These are phyloP conservation scores for Penicillium nucicola DNA, from an alignment of 495 filamentous ascomycete genomes.

Conservation along the genomic window DNA sequence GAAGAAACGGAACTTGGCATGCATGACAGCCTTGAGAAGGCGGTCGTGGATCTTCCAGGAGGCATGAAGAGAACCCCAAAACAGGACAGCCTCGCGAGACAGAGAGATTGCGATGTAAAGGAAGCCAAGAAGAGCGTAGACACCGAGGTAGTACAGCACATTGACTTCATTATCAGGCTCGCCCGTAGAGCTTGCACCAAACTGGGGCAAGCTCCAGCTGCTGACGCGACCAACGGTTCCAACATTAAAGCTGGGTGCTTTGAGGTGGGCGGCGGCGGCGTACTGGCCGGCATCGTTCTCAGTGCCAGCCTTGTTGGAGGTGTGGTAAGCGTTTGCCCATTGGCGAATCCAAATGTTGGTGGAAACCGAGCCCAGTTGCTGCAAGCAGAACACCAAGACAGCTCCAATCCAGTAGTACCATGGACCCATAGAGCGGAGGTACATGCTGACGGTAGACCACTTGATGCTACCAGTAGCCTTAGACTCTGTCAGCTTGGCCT, in stretches of 20 bases:
- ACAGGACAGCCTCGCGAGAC: conserved; percentile 77
- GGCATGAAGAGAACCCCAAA: conserved; percentile 87
- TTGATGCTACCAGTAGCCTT: conserved; percentile 85
- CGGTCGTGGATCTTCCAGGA: conserved; percentile 80
- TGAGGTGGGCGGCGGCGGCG: conserved; percentile 37
- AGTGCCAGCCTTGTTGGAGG: conserved; percentile 17
- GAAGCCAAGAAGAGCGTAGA: conserved; percentile 78
- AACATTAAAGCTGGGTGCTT: conserved; percentile 40
- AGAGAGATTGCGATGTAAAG: conserved; percentile 73
- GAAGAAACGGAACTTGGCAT: conserved; percentile 95
- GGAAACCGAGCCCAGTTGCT: conserved; percentile 80
- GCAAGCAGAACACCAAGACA: conserved; percentile 66
- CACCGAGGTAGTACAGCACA: conserved; percentile 74
- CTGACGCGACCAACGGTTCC: conserved; percentile 37
- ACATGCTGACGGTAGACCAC: conserved; percentile 77
- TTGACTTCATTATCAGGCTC: conserved; percentile 57
- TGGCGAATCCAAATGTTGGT: conserved; percentile 92
- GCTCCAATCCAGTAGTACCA: conserved; percentile 93
- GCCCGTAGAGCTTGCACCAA: conserved; percentile 19
- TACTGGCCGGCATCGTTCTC: conserved; percentile 34
- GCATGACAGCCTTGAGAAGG: conserved; percentile 74
- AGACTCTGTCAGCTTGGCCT: conserved; percentile 59
- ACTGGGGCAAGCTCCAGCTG: conserved; percentile 25
- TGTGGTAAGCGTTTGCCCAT: conserved; percentile 70
- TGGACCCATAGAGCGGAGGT: conserved; percentile 81